Conservation (phyloP, 352 stramenopile genomes). For the Pythium pectinolyticum region DNA sequence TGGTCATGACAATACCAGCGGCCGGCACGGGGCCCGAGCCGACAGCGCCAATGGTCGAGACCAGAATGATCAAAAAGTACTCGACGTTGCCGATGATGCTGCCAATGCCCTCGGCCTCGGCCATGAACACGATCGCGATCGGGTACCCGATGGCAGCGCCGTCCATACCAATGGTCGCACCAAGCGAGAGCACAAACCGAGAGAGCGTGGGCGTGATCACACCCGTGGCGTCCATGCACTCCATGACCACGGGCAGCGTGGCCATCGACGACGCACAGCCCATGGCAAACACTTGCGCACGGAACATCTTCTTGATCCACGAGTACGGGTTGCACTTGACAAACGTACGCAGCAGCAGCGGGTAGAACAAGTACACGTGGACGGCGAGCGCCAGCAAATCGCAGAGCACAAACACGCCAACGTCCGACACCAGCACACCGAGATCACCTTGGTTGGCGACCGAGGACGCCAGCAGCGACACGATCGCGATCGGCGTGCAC, state of each 20-base stretch:
- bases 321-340: conserved; percentile 31
- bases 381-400: conserved; percentile 19
- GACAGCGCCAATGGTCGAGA: conserved; percentile 28
- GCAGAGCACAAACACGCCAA: conserved; percentile 36
- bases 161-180: conserved; percentile 33
- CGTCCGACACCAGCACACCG: conserved; percentile 29
- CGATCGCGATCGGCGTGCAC: conserved; percentile 38
- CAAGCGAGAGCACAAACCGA: conserved; percentile 33
- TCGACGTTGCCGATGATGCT: conserved; percentile 25
- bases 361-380: conserved; percentile 38
- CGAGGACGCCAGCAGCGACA: conserved; percentile 34
- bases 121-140: conserved; percentile 38
- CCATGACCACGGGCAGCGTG: conserved; percentile 37
- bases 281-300: conserved; percentile 36
- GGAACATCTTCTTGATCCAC: conserved; percentile 33
- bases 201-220: conserved; percentile 25
- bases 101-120: conserved; percentile 20
- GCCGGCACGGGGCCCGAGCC: conserved; percentile 30
- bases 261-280: conserved; percentile 39
- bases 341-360: conserved; percentile 28
- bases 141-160: conserved; percentile 28
- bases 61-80: conserved; percentile 33
- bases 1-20: conserved; percentile 34
- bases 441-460: conserved; percentile 31
- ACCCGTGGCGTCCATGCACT: conserved; percentile 31